These are phyloP conservation scores for Hydnomerulius pinastri DNA, from an alignment of 768 basidiomycete species.

Conservation along the genomic window DNA sequence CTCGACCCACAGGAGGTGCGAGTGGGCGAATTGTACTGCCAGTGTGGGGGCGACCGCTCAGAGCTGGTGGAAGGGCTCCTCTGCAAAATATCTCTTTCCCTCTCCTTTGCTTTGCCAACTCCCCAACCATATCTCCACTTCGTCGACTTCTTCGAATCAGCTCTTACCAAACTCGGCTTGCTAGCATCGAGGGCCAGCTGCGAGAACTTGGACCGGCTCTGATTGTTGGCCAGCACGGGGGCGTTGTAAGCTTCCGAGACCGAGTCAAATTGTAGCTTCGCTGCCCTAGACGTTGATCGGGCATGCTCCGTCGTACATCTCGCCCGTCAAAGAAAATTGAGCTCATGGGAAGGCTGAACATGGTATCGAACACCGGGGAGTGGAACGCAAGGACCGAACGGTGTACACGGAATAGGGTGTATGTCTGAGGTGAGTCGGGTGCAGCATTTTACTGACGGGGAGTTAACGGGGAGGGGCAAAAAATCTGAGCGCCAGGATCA, in stretches of 20 bases:
- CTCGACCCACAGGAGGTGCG: conserved; percentile 43
- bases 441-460: too few species aligned
- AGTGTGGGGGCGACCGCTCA: conserved; percentile 39
- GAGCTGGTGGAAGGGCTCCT: conserved; percentile 34
- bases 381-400: too few species aligned
- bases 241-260: conserved; percentile 64
- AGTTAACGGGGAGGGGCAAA: too few species aligned
- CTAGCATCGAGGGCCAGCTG: conserved; percentile 36
- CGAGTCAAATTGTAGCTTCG: conserved; percentile 56
- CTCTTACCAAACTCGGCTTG: conserved; percentile 51
- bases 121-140: conserved; percentile 79
- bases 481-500: too few species aligned
- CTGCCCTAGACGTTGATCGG: too few species aligned
- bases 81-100: conserved; percentile 39
- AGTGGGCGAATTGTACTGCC: conserved; percentile 33
- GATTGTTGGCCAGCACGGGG: conserved; percentile 30
- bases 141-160: conserved; percentile 57
- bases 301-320: too few species aligned
- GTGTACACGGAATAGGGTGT: too few species aligned
- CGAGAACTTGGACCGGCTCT: conserved; percentile 44
- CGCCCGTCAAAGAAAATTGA: too few species aligned
- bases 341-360: too few species aligned
- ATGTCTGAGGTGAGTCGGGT: too few species aligned
- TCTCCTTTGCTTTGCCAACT: conserved; percentile 53
- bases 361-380: too few species aligned